Percentiles rank a stretch among this genome's conserved stretches.
phyloP scores from a whole-genome alignment of 2,329 filamentous ascomycete species.

The Aureobasidium sp. region DNA sequence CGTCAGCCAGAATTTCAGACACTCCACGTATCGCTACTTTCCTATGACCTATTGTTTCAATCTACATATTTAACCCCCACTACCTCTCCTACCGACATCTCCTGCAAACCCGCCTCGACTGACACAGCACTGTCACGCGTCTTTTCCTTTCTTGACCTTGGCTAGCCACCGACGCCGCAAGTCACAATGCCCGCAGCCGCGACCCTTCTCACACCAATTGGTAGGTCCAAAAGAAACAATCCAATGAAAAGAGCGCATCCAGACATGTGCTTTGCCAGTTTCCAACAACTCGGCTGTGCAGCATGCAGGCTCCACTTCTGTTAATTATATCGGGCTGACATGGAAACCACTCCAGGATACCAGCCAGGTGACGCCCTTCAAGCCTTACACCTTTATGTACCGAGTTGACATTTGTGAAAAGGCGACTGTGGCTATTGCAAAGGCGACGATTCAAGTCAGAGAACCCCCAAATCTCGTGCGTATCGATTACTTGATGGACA shows the following conservation, averaged over 20 bases:
- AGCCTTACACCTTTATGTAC: not conserved
- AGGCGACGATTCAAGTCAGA: constrained; percentile 36
- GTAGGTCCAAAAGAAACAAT: not conserved
- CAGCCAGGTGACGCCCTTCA: constrained; percentile 19
- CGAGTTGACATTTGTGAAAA: not conserved
- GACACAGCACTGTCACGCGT: not conserved
- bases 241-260: not conserved
- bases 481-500: constrained; percentile 18
- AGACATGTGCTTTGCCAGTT: not conserved
- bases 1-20: not conserved
- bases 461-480: constrained; percentile 42
- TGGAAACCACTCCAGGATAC: constrained; percentile 31
- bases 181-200: constrained; percentile 8
- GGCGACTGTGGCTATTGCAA: constrained; percentile 45
- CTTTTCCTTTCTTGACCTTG: not conserved
- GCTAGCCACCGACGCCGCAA: not conserved
- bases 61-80: not conserved
- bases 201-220: constrained; percentile 10
- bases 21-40: not conserved
- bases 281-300: not conserved
- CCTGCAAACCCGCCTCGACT: not conserved
- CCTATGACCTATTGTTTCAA: not conserved
- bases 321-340: constrained; percentile 3
- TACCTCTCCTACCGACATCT: not conserved
- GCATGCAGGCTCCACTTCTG: not conserved